These are phyloP conservation scores for Colletotrichum costaricense DNA, from an alignment of 2,329 filamentous ascomycete species.

Conservation along the genomic window DNA sequence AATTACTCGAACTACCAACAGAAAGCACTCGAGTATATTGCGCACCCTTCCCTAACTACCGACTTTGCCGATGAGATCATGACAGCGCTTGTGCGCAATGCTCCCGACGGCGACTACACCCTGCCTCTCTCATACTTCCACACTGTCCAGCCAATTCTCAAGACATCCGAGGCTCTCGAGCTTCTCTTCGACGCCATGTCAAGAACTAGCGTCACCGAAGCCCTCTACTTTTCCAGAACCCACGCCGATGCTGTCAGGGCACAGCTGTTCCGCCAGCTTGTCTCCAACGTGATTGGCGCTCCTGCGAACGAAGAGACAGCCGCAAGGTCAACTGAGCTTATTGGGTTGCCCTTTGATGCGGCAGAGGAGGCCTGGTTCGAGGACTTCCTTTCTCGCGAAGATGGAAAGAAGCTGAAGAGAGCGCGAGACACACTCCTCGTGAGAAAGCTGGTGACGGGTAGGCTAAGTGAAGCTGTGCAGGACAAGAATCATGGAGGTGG, in stretches of 20 bases:
- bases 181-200: slow-evolving; percentile 78
- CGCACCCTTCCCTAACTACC: slow-evolving; percentile 81
- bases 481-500: slow-evolving; percentile 56
- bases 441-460: slow-evolving; percentile 76
- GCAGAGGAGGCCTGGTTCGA: slow-evolving; percentile 82
- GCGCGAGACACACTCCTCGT: slow-evolving; percentile 81
- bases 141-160: slow-evolving; percentile 78
- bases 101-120: slow-evolving; percentile 68
- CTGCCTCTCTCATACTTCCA: slow-evolving; percentile 84
- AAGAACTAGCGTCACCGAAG: slow-evolving; percentile 75
- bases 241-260: slow-evolving; percentile 71
- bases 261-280: slow-evolving; percentile 74
- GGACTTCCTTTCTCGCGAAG: slow-evolving; percentile 72
- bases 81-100: slow-evolving; percentile 72
- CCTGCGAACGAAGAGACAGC: slow-evolving; percentile 54
- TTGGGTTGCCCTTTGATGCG: slow-evolving; percentile 77
- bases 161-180: slow-evolving; percentile 69
- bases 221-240: slow-evolving; percentile 77
- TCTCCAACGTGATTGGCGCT: slow-evolving; percentile 66
- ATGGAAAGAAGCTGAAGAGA: slow-evolving; percentile 71
- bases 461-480: slow-evolving; percentile 59
- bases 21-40: slow-evolving; percentile 79
- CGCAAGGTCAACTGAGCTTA: slow-evolving; percentile 73
- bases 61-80: slow-evolving; percentile 89
- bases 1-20: slow-evolving; percentile 42